Evolutionary conservation across 140 eudicot species (phyloP), one percentile per base, ranked within the genome.

Genomic region (Erigeron philadelphicus): DNA sequence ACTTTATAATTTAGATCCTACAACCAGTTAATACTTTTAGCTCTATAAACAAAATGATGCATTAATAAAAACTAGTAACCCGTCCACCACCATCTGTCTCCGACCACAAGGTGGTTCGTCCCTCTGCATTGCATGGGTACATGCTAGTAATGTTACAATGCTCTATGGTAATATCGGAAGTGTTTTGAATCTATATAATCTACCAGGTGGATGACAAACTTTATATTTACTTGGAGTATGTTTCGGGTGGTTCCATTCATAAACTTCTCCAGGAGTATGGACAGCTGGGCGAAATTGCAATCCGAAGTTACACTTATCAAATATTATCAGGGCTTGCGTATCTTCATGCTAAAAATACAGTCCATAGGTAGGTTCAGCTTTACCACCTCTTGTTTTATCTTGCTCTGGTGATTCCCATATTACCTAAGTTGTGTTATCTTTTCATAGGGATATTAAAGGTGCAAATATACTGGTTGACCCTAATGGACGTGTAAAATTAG

Each of bases 391-490:
- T 23, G 70, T 31, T 66, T 59, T 38, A 16, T 23, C 11, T 21
- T 15, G 13, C 63, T 72, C 13, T 18, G 56, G 2, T 23, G 66
- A 25, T 52, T 8, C 66, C 25, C 0, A 13, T 53, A 17, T 83
- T 53, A 64, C 31, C 19, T 9, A 16, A 9, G 53, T 7, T 70
- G 17, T 68, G n/a, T 68, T 61, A 47, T 61, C 13, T 58, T 64
- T 49, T 16, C 62, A 54, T 80, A 88, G 98, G 88, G 96, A 91
- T 73, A 81, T 88, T 31, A 91, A 91, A 84, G 97, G 96, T 72
- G 96, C 97, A 78, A 88, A 86, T 72, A 86, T 92, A 77, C 88
- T 88, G 50, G 95, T 92, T 74, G 98, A 92, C 82, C 98, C 98
- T 25, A 84, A 75, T 67, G 98, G 98, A 55, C 92, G 96, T 46